Evolutionary conservation across 2,329 filamentous ascomycete species (phyloP).

Genomic region (Escovopsis sp.): DNA sequence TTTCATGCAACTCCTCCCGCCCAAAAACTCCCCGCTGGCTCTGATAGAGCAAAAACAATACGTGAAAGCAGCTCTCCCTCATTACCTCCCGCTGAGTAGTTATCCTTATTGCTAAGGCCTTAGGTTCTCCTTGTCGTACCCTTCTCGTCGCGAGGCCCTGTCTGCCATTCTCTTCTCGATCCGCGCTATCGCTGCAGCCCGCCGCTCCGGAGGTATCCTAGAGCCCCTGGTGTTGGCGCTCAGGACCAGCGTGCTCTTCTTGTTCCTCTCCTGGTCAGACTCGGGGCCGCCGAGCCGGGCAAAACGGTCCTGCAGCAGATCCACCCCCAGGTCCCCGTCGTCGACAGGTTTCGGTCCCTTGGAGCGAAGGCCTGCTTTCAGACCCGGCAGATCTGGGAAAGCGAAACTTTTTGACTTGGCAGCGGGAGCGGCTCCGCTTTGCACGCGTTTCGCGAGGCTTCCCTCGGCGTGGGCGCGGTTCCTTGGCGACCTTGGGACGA

Average conservation of each 20-base stretch:
- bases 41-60: conserved; percentile 2
- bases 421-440: conserved; percentile 11
- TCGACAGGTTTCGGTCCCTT: conserved; percentile 7
- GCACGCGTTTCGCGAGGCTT: conserved; percentile 16
- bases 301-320: conserved; percentile 31
- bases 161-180: conserved; percentile 40
- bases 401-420: conserved; percentile 11
- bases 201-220: conserved; percentile 32
- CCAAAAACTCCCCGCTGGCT: conserved; percentile 11
- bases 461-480: conserved; percentile 23
- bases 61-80: background rate
- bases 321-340: conserved; percentile 23
- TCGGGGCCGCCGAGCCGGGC: conserved; percentile 28
- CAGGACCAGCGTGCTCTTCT: conserved; percentile 11
- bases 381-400: conserved; percentile 14
- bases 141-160: conserved; percentile 19
- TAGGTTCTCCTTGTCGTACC: conserved; percentile 38
- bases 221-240: conserved; percentile 20
- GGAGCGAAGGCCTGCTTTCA: conserved; percentile 12
- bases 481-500: conserved; percentile 26
- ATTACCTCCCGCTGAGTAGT: background rate
- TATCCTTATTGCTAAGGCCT: conserved; percentile 15
- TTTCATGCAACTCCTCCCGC: background rate
- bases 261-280: conserved; percentile 4
- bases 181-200: conserved; percentile 38